Percentiles rank a stretch among this genome's conserved stretches.
Evolutionary conservation across 2,329 filamentous ascomycete genomes (phyloP).

Genomic region (Reticulascus tulasneorum): DNA sequence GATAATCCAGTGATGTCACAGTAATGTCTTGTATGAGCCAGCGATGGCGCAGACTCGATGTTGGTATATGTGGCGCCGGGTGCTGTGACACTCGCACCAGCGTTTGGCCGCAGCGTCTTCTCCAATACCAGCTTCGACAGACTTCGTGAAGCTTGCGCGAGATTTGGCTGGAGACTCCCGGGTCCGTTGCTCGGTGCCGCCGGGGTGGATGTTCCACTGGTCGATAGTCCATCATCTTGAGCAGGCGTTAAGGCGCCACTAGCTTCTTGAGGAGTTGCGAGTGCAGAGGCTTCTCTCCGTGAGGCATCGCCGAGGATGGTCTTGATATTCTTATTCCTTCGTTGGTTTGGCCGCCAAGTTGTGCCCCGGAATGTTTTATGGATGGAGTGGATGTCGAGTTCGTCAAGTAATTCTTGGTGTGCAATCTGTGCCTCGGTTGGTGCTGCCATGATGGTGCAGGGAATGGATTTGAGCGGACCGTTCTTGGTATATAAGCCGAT

Average conservation of each 20-base stretch:
- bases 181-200: conserved; percentile 32
- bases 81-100: conserved; percentile 41
- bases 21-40: conserved; percentile 82
- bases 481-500: too few relatives aligned
- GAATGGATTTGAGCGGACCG: too few relatives aligned
- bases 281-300: conserved; percentile 73
- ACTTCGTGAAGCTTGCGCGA: conserved; percentile 84
- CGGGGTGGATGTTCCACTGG: conserved; percentile 56
- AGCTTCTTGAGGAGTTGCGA: conserved; percentile 71
- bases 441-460: conserved; percentile 59
- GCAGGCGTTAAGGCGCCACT: conserved; percentile 69
- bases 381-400: conserved; percentile 84
- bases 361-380: conserved; percentile 88
- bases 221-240: conserved; percentile 49
- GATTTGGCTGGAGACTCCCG: conserved; percentile 54
- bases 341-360: conserved; percentile 86
- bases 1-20: conserved; percentile 93
- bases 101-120: conserved; percentile 58
- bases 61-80: conserved; percentile 89
- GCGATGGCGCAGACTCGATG: conserved; percentile 87
- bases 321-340: conserved; percentile 98
- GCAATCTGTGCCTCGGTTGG: conserved; percentile 71
- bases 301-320: conserved; percentile 88
- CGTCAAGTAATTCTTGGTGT: conserved; percentile 81
- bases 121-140: conserved; percentile 85